Evolutionary conservation across 805 yeast genomes (phyloP), one percentile per base, ranked within the genome.

Genomic region (Candida oleophila): DNA sequence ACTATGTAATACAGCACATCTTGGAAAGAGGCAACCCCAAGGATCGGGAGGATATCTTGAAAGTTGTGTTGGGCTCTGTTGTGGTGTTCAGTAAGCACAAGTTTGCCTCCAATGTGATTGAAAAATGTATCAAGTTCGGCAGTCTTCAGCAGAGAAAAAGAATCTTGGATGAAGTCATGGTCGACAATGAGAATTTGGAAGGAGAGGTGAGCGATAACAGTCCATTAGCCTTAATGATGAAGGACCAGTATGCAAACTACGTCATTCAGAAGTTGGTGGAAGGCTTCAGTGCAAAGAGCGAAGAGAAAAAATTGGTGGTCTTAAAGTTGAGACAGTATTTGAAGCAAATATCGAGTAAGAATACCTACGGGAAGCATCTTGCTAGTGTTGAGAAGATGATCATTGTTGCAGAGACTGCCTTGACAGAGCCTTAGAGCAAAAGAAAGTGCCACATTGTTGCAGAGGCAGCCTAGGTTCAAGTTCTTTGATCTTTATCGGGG

Each of bases 81-180:
- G 88, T 94, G 28, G 82, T 79, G 44, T 85, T 90, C 49, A 88
- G 97, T n/a, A 86, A 89, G 59, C 99, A 94, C 71, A 94, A 94
- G 68, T 94, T 90, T 73, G 98, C 99, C 2, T 89, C 97, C 0
- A 94, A 94, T 65, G 99, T 95, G 25, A 96, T 94, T 54, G 99
- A 94, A 65, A 90, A 89, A 64, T 88, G 96, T 56, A 88, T 94
- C 47, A 76, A 87, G 46, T 80, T 76, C 64, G 95, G 96, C 41
- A 74, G 80, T 15, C 64, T 69, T 7, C 71, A 67, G 4, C 95
- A 90, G 64, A 77, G 90, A 51, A 66, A 71, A 49, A 61, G 72
- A 34, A 78, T 92, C 36, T 78, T 87, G 48, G 80, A 78, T 46
- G 87, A 82, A 56, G 88, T 92, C 14, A 66, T 85, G 67, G 69